Evolutionary conservation across 2,329 filamentous ascomycete genomes (phyloP).

Genomic region (Colletotrichum sp.): DNA sequence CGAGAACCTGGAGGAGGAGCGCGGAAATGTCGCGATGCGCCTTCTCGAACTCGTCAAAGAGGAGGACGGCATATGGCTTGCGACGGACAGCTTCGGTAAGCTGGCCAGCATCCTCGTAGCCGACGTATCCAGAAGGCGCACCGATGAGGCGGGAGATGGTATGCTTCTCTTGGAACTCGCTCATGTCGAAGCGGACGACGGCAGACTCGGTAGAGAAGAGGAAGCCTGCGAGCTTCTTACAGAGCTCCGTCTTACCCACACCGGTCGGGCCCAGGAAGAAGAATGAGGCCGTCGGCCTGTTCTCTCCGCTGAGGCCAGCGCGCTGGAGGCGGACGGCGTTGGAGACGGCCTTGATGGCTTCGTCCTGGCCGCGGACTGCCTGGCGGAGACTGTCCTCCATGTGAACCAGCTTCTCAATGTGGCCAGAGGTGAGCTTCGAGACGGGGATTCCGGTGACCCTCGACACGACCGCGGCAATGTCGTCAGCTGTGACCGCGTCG

Average conservation of each 20-base stretch:
- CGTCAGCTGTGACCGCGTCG: conserved; percentile 92
- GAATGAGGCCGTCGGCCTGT: conserved; percentile 89
- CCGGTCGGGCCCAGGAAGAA: conserved; percentile 98
- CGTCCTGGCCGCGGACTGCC: conserved; percentile 90
- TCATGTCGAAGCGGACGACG: conserved; percentile 96
- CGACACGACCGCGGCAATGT: conserved; percentile 92
- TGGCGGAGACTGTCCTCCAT: conserved; percentile 92
- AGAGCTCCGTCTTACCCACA: conserved; percentile 96
- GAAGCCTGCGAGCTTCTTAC: conserved; percentile 93
- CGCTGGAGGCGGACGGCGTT: conserved; percentile 94
- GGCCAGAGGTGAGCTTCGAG: conserved; percentile 88
- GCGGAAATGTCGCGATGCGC: conserved; percentile 95
- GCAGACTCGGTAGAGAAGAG: conserved; percentile 92
- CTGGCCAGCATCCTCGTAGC: conserved; percentile 96
- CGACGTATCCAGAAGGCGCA: conserved; percentile 91
- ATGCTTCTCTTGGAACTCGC: conserved; percentile 96
- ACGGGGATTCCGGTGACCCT: conserved; percentile 92
- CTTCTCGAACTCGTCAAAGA: conserved; percentile 98
- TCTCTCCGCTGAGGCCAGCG: conserved; percentile 89
- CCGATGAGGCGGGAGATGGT: conserved; percentile 94
- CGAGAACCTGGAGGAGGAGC: conserved; percentile 89
- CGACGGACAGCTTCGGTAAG: conserved; percentile 93
- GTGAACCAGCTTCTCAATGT: conserved; percentile 91
- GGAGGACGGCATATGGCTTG: conserved; percentile 92
- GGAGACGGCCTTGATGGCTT: conserved; percentile 88